These are phyloP conservation scores for Xylariaceae sp. DNA, from an alignment of 2,329 filamentous ascomycete species.

Conservation along the genomic window DNA sequence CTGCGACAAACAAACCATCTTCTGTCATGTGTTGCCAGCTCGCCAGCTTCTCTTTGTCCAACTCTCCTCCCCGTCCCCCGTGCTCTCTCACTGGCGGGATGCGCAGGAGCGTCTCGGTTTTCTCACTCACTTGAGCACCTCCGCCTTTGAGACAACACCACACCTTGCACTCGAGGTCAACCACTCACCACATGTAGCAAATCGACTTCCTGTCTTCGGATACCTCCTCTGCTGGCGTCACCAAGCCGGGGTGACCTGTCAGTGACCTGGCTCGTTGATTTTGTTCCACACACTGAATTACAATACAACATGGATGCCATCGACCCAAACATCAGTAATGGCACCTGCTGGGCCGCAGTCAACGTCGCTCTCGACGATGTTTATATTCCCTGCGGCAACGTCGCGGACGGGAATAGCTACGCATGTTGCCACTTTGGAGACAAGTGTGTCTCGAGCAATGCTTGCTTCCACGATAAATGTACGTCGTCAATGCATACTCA, in stretches of 20 bases:
- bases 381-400: conserved; percentile 25
- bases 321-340: conserved; percentile 18
- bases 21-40: too few species aligned
- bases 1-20: too few species aligned
- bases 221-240: neutral
- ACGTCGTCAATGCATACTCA: neutral
- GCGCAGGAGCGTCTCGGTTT: too few species aligned
- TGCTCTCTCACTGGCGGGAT: too few species aligned
- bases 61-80: too few species aligned
- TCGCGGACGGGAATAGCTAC: conserved; percentile 14
- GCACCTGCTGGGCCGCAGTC: conserved; percentile 19
- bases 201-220: neutral
- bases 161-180: too few species aligned
- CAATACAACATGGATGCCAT: conserved; percentile 11
- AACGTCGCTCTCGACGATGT: conserved; percentile 11
- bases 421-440: conserved; percentile 23
- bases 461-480: conserved; percentile 21
- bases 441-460: conserved; percentile 18
- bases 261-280: too few species aligned
- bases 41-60: too few species aligned
- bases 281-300: neutral
- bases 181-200: too few species aligned
- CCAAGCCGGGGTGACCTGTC: neutral
- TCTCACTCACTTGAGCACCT: neutral
- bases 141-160: neutral